phyloP scores from a whole-genome alignment of 2,329 filamentous ascomycete species.

The Dactylonectria estremocensis region DNA sequence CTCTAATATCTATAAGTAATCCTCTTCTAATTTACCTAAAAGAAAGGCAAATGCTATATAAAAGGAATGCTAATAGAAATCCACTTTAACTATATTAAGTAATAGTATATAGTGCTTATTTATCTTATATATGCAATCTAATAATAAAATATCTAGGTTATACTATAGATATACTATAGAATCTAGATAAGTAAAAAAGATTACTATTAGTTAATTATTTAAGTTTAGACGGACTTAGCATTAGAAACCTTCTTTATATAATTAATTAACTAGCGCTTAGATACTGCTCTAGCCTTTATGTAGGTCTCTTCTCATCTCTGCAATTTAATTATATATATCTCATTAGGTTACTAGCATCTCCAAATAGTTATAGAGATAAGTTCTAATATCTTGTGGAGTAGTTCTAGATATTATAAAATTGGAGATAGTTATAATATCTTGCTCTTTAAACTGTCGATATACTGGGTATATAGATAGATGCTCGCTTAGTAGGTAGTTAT shows the following conservation, averaged over 20 bases:
- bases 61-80: not conserved
- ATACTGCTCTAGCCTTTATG: constrained; percentile 38
- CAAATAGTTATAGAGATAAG: constrained; percentile 27
- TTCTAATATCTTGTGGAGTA: no score
- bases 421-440: constrained; percentile 20
- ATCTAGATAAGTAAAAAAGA: constrained; percentile 30
- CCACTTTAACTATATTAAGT: no score
- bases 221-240: constrained; percentile 31
- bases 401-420: constrained; percentile 29
- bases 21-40: constrained; percentile 31
- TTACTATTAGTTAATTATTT: constrained; percentile 31
- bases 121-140: constrained; percentile 31
- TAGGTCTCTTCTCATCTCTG: constrained; percentile 28
- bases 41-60: constrained; percentile 1
- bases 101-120: no score
- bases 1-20: constrained; percentile 3
- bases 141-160: constrained; percentile 34
- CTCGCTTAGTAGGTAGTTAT: no score
- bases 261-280: constrained; percentile 37
- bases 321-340: constrained; percentile 43
- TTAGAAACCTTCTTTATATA: no score
- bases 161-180: constrained; percentile 29
- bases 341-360: constrained; percentile 36
- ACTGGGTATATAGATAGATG: constrained; percentile 24
- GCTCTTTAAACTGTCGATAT: constrained; percentile 22